Percentiles rank a stretch among this genome's conserved stretches.
phyloP scores from a whole-genome alignment of 2,329 filamentous ascomycete genomes.

The Zymoseptoria passerinii region DNA sequence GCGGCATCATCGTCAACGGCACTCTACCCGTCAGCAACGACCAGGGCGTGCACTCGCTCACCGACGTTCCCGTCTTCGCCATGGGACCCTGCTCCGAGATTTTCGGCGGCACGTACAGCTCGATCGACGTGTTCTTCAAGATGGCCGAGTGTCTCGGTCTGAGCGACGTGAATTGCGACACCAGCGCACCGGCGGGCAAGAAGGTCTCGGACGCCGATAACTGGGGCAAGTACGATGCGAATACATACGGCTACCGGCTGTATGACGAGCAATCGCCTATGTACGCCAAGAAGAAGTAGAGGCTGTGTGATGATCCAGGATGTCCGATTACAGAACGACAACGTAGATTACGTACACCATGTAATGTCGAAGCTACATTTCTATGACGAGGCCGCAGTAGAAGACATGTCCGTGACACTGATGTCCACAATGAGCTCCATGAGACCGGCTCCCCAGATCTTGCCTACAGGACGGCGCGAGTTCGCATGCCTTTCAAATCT shows the following conservation, averaged over 20 bases:
- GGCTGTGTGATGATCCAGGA: background rate
- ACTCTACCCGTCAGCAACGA: constrained; percentile 56
- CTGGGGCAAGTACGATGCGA: constrained; percentile 11
- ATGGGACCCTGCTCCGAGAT: constrained; percentile 69
- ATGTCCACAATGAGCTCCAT: background rate
- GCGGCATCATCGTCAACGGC: constrained; percentile 67
- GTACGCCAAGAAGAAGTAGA: constrained; percentile 11
- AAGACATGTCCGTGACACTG: background rate
- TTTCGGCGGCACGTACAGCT: constrained; percentile 63
- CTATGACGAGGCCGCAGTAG: background rate
- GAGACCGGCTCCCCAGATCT: no score
- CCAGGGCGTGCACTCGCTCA: constrained; percentile 68
- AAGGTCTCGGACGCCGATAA: constrained; percentile 10
- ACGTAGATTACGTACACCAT: background rate
- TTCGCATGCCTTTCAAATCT: no score
- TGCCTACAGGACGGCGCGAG: no score
- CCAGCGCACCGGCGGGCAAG: constrained; percentile 3
- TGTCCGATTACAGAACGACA: background rate
- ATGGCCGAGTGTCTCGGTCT: constrained; percentile 62
- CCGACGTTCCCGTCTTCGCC: constrained; percentile 70
- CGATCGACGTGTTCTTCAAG: constrained; percentile 66
- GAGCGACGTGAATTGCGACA: constrained; percentile 8
- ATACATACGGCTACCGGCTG: constrained; percentile 10
- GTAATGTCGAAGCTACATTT: background rate
- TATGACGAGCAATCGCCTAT: constrained; percentile 15